Conservation (phyloP, 2,329 filamentous ascomycete genomes). For the Fusarium veterinarium region DNA sequence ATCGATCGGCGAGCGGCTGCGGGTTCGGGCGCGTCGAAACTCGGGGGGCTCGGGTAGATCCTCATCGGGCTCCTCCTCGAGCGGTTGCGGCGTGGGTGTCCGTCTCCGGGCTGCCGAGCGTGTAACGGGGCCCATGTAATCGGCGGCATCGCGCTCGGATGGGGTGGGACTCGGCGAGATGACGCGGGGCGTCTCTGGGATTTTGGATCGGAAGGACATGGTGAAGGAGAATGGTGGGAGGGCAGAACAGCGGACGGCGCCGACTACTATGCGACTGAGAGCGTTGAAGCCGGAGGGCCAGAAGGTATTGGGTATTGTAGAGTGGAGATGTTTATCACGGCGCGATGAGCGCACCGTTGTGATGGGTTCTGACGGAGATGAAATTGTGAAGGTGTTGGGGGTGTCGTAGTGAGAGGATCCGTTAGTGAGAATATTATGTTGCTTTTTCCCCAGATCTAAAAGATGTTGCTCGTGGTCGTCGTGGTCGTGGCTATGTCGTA, state of each 20-base stretch:
- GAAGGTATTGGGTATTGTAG: constrained; percentile 40
- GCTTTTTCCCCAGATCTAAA: constrained; percentile 37
- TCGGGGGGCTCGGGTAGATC: constrained; percentile 59
- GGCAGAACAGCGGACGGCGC: constrained; percentile 65
- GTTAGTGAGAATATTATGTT: constrained; percentile 41
- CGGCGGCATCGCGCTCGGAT: constrained; percentile 48
- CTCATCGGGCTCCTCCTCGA: constrained; percentile 68
- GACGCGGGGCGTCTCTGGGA: constrained; percentile 85
- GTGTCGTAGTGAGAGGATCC: constrained; percentile 17
- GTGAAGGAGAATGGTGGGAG: constrained; percentile 69
- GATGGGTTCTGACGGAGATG: constrained; percentile 21
- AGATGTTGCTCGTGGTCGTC: constrained; percentile 29
- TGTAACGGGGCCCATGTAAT: constrained; percentile 79
- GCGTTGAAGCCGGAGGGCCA: constrained; percentile 62
- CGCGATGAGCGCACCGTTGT: constrained; percentile 54
- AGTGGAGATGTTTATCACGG: constrained; percentile 64
- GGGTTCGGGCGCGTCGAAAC: constrained; percentile 72
- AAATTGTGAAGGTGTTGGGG: constrained; percentile 37
- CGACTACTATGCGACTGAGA: constrained; percentile 64
- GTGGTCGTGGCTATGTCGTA: constrained; percentile 40
- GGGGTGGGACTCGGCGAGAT: constrained; percentile 86
- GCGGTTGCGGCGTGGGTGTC: constrained; percentile 66
- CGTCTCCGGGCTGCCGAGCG: constrained; percentile 75
- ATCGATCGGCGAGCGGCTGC: constrained; percentile 76
- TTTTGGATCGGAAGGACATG: constrained; percentile 65